Base-by-base conservation (phyloP, 306 rosid genomes). In the Mimosa pudica region DNA sequence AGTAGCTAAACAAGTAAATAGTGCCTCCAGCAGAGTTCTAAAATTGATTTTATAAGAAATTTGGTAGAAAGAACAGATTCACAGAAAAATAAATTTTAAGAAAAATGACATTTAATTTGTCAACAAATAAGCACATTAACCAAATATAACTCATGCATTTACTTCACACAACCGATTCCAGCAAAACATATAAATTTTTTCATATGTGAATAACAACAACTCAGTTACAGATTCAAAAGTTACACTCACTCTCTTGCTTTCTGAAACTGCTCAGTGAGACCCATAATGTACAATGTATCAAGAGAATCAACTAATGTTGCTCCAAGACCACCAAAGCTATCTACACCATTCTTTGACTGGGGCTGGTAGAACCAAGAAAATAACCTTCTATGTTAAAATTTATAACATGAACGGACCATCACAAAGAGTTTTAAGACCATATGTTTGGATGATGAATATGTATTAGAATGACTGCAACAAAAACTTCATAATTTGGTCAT, bases 281-380 rank as follows among this genome's bases (percentile, higher is more conserved):
- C 99, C 99, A 96, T 96, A 72, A 96, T 96, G 78, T 90, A 91
- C 49, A 96, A 81, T 4, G 99, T 96, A 84, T 91, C 99, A 66
- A 96, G 99, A 77, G 99, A 88, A 78, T 96, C 99, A 73, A 96
- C 70, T 89, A 96, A 41, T 75, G 99, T 96, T 81, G 99, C 99
- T 86, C 99, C 99, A 83, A 96, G 98, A 75, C 99, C 98, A 84
- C 99, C 98, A 84, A 96, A 96, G 94, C 99, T 91, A 87, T 96
- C 83, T 72, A 90, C 90, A 86, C 99, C 99, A 80, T 72, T 87
- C 89, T 89, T 93, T 58, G 98, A 81, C 81, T 96, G 98, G 4
- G 99, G 99, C 99, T 96, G 94, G 85, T 72, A 83, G 72, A 64
- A 76, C 73, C 48, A 82, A 54, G 73, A 79, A 71, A 75, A 71